Evolutionary conservation across 2,329 filamentous ascomycete species (phyloP).

Genomic region (Alternaria viburni): DNA sequence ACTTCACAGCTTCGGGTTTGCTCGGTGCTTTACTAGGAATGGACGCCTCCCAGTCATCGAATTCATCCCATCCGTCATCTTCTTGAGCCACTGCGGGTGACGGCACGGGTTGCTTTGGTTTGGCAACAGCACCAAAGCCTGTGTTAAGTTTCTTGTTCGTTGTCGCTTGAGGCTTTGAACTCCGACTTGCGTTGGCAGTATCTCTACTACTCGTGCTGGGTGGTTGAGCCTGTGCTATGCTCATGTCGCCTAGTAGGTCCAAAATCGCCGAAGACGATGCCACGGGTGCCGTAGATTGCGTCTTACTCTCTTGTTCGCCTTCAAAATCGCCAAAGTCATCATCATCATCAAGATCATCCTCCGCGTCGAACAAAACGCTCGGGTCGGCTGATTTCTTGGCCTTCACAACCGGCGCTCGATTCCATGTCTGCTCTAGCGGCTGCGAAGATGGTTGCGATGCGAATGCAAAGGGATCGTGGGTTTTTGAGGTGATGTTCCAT

Average conservation of each 20-base stretch:
- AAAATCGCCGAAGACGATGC: slow-evolving; percentile 23
- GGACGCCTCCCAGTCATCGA: slow-evolving; percentile 51
- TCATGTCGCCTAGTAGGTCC: slow-evolving; percentile 38
- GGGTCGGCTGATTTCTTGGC: slow-evolving; percentile 44
- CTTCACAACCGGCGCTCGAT: slow-evolving; percentile 35
- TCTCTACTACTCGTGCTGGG: neutral
- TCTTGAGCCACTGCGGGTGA: slow-evolving; percentile 12
- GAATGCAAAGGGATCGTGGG: slow-evolving; percentile 21
- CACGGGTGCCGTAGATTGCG: slow-evolving; percentile 2
- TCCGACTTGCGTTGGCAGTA: neutral
- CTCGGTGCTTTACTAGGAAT: slow-evolving; percentile 21
- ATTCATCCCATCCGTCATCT: slow-evolving; percentile 55
- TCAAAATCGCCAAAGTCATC: slow-evolving; percentile 50
- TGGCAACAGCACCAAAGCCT: slow-evolving; percentile 22
- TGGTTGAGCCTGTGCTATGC: slow-evolving; percentile 26
- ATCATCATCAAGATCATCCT: slow-evolving; percentile 44
- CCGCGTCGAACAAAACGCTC: slow-evolving; percentile 50
- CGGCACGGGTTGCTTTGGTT: slow-evolving; percentile 6
- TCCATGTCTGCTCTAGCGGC: slow-evolving; percentile 25
- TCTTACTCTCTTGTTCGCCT: slow-evolving; percentile 19
- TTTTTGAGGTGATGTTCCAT: slow-evolving; percentile 6
- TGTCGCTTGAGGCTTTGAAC: neutral
- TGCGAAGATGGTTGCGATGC: slow-evolving; percentile 9
- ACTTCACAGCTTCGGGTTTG: slow-evolving; percentile 6
- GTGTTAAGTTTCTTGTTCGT: slow-evolving; percentile 14